Evolutionary conservation across 371 early-diverging fungal genomes (phyloP), one percentile per base, ranked within the genome.

Genomic region (Mortierella sp.): DNA sequence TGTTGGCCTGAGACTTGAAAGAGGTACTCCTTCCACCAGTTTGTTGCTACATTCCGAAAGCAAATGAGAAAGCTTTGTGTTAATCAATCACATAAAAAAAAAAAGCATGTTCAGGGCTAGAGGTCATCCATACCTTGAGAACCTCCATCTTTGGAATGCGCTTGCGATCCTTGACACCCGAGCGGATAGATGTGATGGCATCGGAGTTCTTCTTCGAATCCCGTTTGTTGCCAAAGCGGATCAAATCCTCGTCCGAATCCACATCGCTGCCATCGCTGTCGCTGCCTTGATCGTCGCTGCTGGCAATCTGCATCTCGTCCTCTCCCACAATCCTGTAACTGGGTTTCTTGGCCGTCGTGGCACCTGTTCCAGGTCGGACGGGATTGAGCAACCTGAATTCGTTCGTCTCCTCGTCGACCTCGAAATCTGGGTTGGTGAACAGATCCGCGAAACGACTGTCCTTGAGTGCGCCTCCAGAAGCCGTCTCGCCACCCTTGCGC

Each of bases 351-450:
- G 74, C 83, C 66, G 73, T 62, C 9, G 37, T 37, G 37, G 37
- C 37, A 9, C 9, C 9, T 37, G 37, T 37, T 37, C 37, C 37
- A 9, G 37, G 37, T 29, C 70, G 75, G 12, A 83, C 77, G 29
- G 98, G 95, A 86, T 97, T 93, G 68, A 95, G 90, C 75, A 95
- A 79, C 83, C 91, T 91, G 83, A 88, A 97, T 82, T 96, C 98
- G 64, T 87, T 87, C 5, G 89, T 88, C n/a, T 83, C 85, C 68
- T 93, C 92, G 81, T 98, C 97, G 56, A 98, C 94, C 80, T 96
- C 89, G 85, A 93, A 98, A 45, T 97, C 98, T 43, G 92, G 92
- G 86, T 99, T 92, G 63, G 87, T 88, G 84, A 99, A 99, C 86
- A 98, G 68, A 57, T 87, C 92, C 63, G 84, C 84, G 87, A 99